Evolutionary conservation across 2,329 filamentous ascomycete species (phyloP).

Genomic region (Chrysoporthe austroafricana): DNA sequence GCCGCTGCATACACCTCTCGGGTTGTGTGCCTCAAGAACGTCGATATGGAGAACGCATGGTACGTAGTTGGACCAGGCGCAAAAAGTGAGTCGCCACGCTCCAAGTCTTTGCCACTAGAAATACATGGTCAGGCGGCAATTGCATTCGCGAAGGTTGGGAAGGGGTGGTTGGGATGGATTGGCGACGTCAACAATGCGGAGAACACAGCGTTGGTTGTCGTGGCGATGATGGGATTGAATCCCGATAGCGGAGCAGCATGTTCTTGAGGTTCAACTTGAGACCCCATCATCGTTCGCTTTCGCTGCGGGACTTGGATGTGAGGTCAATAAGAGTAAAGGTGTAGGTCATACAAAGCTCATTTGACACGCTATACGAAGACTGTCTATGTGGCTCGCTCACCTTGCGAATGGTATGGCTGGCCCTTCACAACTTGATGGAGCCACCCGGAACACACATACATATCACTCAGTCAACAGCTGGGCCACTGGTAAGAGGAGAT

Average conservation of each 20-base stretch:
- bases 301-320: neutral
- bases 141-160: slow-evolving; percentile 10
- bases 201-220: neutral
- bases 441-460: too few species aligned
- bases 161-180: slow-evolving; percentile 7
- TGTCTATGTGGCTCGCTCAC: too few species aligned
- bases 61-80: neutral
- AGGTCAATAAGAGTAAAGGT: too few species aligned
- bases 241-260: neutral
- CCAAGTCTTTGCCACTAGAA: neutral
- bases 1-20: neutral
- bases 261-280: neutral
- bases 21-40: slow-evolving; percentile 2
- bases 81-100: neutral
- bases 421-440: too few species aligned
- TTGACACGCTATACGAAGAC: too few species aligned
- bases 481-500: too few species aligned
- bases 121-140: neutral
- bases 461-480: neutral
- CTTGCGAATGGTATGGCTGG: too few species aligned
- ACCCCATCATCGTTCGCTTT: neutral
- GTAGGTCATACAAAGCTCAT: neutral
- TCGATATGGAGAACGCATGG: slow-evolving; percentile 10
- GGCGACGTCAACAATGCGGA: neutral
- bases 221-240: slow-evolving; percentile 12